Evolutionary conservation across 2,329 filamentous ascomycete genomes (phyloP).

Genomic region (Pezicula radicicola): DNA sequence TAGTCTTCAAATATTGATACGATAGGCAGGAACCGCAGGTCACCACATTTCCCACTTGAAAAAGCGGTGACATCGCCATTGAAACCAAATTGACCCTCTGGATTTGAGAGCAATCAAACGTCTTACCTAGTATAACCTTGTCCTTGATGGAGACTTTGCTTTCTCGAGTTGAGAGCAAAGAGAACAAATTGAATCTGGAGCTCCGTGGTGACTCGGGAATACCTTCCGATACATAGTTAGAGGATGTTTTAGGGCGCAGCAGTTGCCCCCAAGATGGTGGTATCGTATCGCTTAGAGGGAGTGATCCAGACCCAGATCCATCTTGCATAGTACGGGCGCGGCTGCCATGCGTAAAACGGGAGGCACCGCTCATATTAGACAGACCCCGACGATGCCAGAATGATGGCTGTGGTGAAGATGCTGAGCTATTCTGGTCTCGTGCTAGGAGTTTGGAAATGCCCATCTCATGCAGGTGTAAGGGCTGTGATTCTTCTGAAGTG

Average conservation of each 20-base stretch:
- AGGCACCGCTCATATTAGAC: conserved; percentile 14
- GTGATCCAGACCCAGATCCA: conserved; percentile 15
- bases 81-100: too few relatives aligned
- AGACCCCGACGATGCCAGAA: conserved; percentile 15
- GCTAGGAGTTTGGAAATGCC: conserved; percentile 22
- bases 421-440: conserved; percentile 14
- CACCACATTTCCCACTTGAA: too few relatives aligned
- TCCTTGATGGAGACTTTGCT: conserved; percentile 5
- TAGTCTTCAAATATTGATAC: too few relatives aligned
- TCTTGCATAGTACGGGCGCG: conserved; percentile 13
- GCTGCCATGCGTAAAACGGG: conserved; percentile 6
- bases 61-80: too few relatives aligned
- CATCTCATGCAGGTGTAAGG: conserved; percentile 26
- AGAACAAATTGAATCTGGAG: conserved; percentile 17
- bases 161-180: conserved; percentile 7
- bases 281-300: conserved; percentile 14
- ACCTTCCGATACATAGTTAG: conserved; percentile 16
- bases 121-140: not conserved
- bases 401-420: conserved; percentile 20
- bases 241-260: conserved; percentile 15
- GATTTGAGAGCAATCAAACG: too few relatives aligned
- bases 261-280: conserved; percentile 19
- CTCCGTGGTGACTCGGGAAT: conserved; percentile 18
- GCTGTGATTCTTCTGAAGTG: conserved; percentile 3
- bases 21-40: too few relatives aligned